Base-by-base conservation (phyloP, 1,139 yeast genomes). In the Blastobotrys niveus region DNA sequence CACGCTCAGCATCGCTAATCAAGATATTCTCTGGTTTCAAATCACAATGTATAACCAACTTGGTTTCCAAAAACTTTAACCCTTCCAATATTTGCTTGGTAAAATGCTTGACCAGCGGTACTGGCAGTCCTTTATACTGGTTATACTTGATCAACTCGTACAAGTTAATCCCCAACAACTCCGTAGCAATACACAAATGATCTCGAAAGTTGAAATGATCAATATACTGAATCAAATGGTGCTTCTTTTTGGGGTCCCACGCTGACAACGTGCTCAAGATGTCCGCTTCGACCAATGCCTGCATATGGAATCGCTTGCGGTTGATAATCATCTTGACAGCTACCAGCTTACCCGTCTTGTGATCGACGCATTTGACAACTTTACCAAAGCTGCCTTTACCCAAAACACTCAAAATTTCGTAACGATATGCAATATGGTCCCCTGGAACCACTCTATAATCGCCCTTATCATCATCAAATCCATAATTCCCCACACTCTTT, bases 11-110 rank as follows among this genome's bases (percentile, higher is more conserved):
- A 46, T 84, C 81, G 45, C 84, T 77, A 25, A 93, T 66, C 42
- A 93, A 68, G 37, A 93, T 84, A 63, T 93, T 93, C 58, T 93
- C 99, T 0, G 99, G 99, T 61, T 93, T 93, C 88, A 14, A 86
- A 61, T 86, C 95, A 56, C 95, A 86, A 59, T 86, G 95, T 27
- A 86, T 78, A 12, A 86, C 74, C 17, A 71, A 68, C 39, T 70
- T 63, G 0, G 66, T 55, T 52, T 82, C 88, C 31, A 87, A 68
- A 53, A 71, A 79, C n/a, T 70, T 63, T 40, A 87, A 61, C 0
- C 86, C 91, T 17, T 67, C 62, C 15, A 84, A 62, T 9, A 83
- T 67, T 52, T 83, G 86, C 38, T 52, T 60, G 0, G 82, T 66
- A 56, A 86, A 73, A 24, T 60, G 56, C 48, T 70, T 66, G 2